Conservation (phyloP, 129 eudicot genomes). For the Arctium minus region DNA sequence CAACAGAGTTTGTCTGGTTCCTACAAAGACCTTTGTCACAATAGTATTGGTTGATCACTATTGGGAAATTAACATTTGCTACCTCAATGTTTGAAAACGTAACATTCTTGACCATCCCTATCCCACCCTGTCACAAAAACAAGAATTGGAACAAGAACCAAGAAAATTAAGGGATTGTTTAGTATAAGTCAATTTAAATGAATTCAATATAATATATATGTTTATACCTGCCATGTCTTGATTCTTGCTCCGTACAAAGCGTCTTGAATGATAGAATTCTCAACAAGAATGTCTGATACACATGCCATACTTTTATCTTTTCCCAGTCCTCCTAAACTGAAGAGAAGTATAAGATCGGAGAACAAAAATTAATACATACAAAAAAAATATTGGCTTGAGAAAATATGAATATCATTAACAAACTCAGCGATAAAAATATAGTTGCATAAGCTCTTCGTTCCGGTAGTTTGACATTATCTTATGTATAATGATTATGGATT, state of each 20-base stretch:
- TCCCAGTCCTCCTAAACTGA: conserved; percentile 90
- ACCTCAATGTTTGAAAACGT: conserved; percentile 69
- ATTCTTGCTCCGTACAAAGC: conserved; percentile 76
- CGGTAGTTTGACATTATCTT: neutral
- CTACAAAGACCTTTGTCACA: conserved; percentile 62
- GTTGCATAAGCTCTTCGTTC: neutral
- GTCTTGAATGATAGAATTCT: conserved; percentile 50
- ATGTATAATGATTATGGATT: no score
- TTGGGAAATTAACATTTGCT: conserved; percentile 60
- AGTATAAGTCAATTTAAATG: neutral
- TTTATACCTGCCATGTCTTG: conserved; percentile 84
- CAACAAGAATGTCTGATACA: conserved; percentile 65
- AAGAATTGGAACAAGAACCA: neutral
- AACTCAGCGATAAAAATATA: no score
- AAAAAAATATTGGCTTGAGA: neutral
- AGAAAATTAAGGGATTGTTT: neutral
- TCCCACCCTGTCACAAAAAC: conserved; percentile 54
- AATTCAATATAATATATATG: neutral
- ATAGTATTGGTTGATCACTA: conserved; percentile 78
- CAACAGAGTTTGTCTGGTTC: conserved; percentile 67
- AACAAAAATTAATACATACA: neutral
- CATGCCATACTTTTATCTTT: conserved; percentile 73
- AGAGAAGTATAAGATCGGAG: neutral
- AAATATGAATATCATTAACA: neutral
- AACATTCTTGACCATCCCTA: conserved; percentile 72